phyloP scores from a whole-genome alignment of 225 moss, liverwort and hornwort species.

The Sphagnum tenellum region DNA sequence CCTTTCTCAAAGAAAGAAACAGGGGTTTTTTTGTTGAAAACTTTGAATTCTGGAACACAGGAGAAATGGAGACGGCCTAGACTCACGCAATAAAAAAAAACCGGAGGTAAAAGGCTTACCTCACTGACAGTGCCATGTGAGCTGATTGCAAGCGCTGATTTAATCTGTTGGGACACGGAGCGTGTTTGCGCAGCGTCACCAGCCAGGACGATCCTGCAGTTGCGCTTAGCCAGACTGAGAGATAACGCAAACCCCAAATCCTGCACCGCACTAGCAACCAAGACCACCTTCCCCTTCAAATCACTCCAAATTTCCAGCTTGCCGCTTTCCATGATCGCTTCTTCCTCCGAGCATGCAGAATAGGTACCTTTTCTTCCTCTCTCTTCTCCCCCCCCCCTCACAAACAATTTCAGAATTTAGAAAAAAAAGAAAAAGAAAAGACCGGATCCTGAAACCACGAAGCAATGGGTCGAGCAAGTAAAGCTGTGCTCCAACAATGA shows the following conservation, averaged over 20 bases:
- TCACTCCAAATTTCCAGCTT: neutral
- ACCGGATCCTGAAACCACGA: too few relatives aligned
- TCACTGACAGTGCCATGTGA: slow-evolving; percentile 3
- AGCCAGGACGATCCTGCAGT: slow-evolving; percentile 61
- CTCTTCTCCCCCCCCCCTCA: too few relatives aligned
- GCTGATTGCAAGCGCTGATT: slow-evolving; percentile 11
- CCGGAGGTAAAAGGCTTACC: neutral
- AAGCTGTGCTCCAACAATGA: too few relatives aligned
- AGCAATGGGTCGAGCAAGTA: too few relatives aligned
- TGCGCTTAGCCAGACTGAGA: slow-evolving; percentile 34
- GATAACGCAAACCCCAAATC: slow-evolving; percentile 45
- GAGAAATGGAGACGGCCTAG: neutral
- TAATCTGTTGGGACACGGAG: slow-evolving; percentile 8
- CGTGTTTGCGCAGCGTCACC: slow-evolving; percentile 24
- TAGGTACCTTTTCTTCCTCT: too few relatives aligned
- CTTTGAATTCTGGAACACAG: neutral
- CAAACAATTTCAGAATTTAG: too few relatives aligned
- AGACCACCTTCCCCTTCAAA: slow-evolving; percentile 55
- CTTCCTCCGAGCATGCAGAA: too few relatives aligned
- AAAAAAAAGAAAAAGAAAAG: too few relatives aligned
- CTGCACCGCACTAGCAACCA: slow-evolving; percentile 39
- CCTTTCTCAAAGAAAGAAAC: neutral
- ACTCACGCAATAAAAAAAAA: neutral
- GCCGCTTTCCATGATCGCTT: too few relatives aligned
- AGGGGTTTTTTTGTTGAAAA: neutral